phyloP scores from a whole-genome alignment of 371 early-diverging fungal genomes.

The Circinella umbellata region DNA sequence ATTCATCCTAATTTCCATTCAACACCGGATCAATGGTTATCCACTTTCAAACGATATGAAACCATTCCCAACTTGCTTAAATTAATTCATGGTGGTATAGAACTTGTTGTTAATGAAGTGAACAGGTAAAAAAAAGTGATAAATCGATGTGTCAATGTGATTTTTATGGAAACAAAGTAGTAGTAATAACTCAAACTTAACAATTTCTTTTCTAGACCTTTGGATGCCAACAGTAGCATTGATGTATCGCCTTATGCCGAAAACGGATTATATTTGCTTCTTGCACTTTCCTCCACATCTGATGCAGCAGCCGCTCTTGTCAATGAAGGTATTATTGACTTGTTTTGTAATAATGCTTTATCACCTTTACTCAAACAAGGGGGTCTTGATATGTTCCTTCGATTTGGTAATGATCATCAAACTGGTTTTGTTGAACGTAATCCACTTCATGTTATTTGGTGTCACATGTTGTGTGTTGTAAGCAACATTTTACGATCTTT shows the following conservation, averaged over 20 bases:
- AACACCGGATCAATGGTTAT: conserved; percentile 27
- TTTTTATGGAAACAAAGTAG: too few relatives aligned
- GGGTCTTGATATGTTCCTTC: conserved; percentile 37
- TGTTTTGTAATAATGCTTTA: conserved; percentile 40
- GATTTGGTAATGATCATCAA: conserved; percentile 26
- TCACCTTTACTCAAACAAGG: conserved; percentile 35
- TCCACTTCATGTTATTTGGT: conserved; percentile 48
- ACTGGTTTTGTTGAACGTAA: conserved; percentile 32
- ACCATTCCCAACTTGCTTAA: conserved; percentile 32
- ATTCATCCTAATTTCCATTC: conserved; percentile 33
- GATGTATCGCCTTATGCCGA: conserved; percentile 50
- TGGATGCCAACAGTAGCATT: conserved; percentile 13
- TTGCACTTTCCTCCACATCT: conserved; percentile 39
- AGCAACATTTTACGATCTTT: conserved; percentile 34
- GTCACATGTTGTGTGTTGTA: conserved; percentile 41
- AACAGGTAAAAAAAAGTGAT: conserved; percentile 29
- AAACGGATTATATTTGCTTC: conserved; percentile 40
- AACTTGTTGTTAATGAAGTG: conserved; percentile 38
- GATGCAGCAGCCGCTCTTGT: conserved; percentile 35
- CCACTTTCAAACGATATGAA: conserved; percentile 25
- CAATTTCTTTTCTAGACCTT: conserved; percentile 37
- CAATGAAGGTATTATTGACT: conserved; percentile 28
- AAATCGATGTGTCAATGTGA: too few relatives aligned
- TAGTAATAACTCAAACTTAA: too few relatives aligned
- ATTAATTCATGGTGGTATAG: conserved; percentile 37